Percentiles rank a stretch among this genome's conserved stretches.
Conservation (phyloP, 2,329 filamentous ascomycete genomes). For the Pseudogymnoascus sp. region DNA sequence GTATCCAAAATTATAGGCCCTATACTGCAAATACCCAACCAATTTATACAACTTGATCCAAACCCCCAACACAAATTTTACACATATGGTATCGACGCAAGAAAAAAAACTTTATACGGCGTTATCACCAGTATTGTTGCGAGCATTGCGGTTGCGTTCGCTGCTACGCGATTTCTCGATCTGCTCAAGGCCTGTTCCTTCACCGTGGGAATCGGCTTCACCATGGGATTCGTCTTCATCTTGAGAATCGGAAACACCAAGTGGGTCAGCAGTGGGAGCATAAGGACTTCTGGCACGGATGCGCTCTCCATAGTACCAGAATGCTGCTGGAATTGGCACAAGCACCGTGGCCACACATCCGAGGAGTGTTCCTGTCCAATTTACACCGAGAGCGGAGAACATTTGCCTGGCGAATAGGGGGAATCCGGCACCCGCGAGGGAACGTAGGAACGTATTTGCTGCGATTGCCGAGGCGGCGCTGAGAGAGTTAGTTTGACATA, state of each 20-base stretch:
- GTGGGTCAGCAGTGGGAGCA: constrained; percentile 39
- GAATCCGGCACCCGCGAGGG: constrained; percentile 69
- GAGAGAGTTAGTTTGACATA: constrained; percentile 10
- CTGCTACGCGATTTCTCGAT: not conserved
- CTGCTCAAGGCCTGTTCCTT: not conserved
- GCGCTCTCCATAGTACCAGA: constrained; percentile 52
- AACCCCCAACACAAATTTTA: not conserved
- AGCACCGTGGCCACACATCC: constrained; percentile 51
- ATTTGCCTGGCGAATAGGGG: constrained; percentile 71
- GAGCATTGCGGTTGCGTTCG: not conserved
- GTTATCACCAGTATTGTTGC: not conserved
- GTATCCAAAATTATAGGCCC: not conserved
- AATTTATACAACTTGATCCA: not conserved
- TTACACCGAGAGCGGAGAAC: constrained; percentile 55
- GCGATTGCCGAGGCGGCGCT: constrained; percentile 70
- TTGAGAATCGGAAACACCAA: not conserved
- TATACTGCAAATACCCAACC: not conserved
- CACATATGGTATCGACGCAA: not conserved
- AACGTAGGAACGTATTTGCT: constrained; percentile 74
- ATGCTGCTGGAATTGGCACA: constrained; percentile 56
- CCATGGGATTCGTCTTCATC: not conserved
- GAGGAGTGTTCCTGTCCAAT: constrained; percentile 55
- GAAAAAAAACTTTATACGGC: not conserved
- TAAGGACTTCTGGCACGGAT: constrained; percentile 50
- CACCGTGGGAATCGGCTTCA: not conserved